These are phyloP conservation scores for Fusarium tanahbumbuense DNA, from an alignment of 2,329 filamentous ascomycete species.

Conservation along the genomic window DNA sequence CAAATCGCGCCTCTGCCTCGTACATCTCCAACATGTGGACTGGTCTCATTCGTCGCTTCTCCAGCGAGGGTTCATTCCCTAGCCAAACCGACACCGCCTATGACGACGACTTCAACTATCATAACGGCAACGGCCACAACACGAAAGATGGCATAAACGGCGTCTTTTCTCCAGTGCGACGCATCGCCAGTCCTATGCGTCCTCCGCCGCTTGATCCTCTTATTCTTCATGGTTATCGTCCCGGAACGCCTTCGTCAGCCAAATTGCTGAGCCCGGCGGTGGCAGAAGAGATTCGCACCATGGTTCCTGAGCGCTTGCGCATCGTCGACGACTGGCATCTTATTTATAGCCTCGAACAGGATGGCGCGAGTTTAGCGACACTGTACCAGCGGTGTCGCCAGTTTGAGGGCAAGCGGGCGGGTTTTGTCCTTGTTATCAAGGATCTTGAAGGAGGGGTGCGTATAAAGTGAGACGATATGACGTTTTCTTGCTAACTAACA, in stretches of 20 bases:
- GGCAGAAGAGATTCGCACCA: slow-evolving; percentile 91
- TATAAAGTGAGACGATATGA: slow-evolving; percentile 42
- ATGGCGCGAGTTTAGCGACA: slow-evolving; percentile 88
- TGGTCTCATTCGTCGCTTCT: slow-evolving; percentile 76
- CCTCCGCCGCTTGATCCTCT: slow-evolving; percentile 90
- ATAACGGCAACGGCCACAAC: slow-evolving; percentile 56
- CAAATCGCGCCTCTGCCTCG: slow-evolving; percentile 42
- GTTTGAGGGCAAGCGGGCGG: slow-evolving; percentile 76
- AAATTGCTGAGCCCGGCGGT: slow-evolving; percentile 77
- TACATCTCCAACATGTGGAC: slow-evolving; percentile 60
- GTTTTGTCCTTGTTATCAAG: slow-evolving; percentile 88
- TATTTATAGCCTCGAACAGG: slow-evolving; percentile 89
- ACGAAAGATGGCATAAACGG: slow-evolving; percentile 65
- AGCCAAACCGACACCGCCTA: slow-evolving; percentile 46
- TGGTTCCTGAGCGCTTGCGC: slow-evolving; percentile 87
- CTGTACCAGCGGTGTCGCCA: slow-evolving; percentile 83
- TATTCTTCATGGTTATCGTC: slow-evolving; percentile 73
- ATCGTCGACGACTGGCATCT: slow-evolving; percentile 88
- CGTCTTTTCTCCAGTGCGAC: slow-evolving; percentile 63
- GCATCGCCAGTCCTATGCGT: slow-evolving; percentile 81
- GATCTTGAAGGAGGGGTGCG: slow-evolving; percentile 80
- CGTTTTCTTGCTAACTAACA: slow-evolving; percentile 20
- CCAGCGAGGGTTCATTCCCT: slow-evolving; percentile 57
- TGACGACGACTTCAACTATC: slow-evolving; percentile 28
- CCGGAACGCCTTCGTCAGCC: slow-evolving; percentile 68